A percentile compares a stretch with the other conserved stretches of the same genome.
Evolutionary conservation across 2,329 filamentous ascomycete genomes (phyloP).

Genomic region (Diaporthe destruens): DNA sequence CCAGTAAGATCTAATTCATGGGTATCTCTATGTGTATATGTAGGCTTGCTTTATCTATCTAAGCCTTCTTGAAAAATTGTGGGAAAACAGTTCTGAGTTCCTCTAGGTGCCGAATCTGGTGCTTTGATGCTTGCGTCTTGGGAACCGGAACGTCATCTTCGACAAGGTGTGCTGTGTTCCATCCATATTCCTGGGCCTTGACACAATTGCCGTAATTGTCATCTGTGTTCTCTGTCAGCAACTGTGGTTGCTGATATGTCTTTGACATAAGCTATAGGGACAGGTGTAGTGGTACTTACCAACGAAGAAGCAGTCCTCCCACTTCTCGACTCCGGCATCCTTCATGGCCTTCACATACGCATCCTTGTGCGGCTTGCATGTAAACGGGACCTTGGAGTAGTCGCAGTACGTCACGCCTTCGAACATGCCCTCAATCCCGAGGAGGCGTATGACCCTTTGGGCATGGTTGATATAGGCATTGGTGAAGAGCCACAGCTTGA

Average conservation of each 20-base stretch:
- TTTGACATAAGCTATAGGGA: background rate
- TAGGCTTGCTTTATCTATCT: background rate
- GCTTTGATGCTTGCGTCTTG: conserved; percentile 73
- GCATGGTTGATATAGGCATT: conserved; percentile 95
- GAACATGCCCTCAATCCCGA: conserved; percentile 89
- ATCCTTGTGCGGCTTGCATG: conserved; percentile 87
- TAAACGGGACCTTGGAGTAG: conserved; percentile 77
- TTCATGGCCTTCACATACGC: conserved; percentile 93
- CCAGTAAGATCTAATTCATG: background rate
- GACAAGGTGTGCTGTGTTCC: conserved; percentile 87
- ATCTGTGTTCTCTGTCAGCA: conserved; percentile 63
- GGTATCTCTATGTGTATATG: conserved; percentile 22
- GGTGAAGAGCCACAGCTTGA: conserved; percentile 93
- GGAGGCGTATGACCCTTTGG: conserved; percentile 81
- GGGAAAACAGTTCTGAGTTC: conserved; percentile 84
- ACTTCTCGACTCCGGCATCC: conserved; percentile 78
- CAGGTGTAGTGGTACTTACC: conserved; percentile 67
- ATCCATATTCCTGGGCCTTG: conserved; percentile 82
- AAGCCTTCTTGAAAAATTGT: conserved; percentile 78
- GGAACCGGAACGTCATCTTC: conserved; percentile 79
- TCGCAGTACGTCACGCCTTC: conserved; percentile 97
- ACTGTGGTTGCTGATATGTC: conserved; percentile 38
- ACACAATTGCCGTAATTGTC: conserved; percentile 88
- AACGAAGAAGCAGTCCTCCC: conserved; percentile 89
- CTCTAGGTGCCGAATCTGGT: conserved; percentile 80